These are phyloP conservation scores for Geranomyces variabilis DNA, from an alignment of 192 early-diverging fungal species.

Conservation along the genomic window DNA sequence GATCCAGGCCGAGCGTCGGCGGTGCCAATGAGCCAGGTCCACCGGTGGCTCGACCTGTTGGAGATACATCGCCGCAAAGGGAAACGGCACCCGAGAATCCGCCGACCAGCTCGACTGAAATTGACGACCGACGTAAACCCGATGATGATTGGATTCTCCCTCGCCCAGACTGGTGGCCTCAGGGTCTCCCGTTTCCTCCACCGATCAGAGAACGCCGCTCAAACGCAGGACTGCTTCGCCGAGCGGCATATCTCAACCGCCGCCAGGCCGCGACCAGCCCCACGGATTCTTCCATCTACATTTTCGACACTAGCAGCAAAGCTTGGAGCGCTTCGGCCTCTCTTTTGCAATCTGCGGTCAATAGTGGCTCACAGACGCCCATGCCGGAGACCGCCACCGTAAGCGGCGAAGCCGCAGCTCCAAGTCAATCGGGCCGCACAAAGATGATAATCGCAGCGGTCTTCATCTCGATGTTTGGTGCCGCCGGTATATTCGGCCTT, in stretches of 20 bases:
- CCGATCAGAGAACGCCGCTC: too few species aligned
- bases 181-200: not conserved
- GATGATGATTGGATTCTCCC: too few species aligned
- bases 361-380: too few species aligned
- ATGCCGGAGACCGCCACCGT: not conserved
- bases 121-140: too few species aligned
- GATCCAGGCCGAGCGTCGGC: too few species aligned
- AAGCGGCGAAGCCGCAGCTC: not conserved
- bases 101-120: too few species aligned
- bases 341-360: too few species aligned
- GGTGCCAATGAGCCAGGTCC: too few species aligned
- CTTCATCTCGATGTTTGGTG: slow-evolving; percentile 4
- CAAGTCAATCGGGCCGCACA: not conserved
- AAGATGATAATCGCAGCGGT: slow-evolving; percentile 13
- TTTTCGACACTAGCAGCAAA: slow-evolving; percentile 10
- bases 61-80: too few species aligned
- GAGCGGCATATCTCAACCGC: not conserved
- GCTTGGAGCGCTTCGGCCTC: slow-evolving; percentile 12
- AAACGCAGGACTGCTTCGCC: not conserved
- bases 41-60: too few species aligned
- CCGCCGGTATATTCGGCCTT: not conserved
- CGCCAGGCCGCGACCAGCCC: not conserved
- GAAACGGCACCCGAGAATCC: too few species aligned
- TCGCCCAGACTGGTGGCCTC: not conserved
- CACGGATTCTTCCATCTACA: slow-evolving; percentile 16